A percentile compares a stretch with the other conserved stretches of the same genome.
These are phyloP conservation scores for Dacryopinax spathularia DNA, from an alignment of 768 basidiomycete genomes.

Conservation along the genomic window DNA sequence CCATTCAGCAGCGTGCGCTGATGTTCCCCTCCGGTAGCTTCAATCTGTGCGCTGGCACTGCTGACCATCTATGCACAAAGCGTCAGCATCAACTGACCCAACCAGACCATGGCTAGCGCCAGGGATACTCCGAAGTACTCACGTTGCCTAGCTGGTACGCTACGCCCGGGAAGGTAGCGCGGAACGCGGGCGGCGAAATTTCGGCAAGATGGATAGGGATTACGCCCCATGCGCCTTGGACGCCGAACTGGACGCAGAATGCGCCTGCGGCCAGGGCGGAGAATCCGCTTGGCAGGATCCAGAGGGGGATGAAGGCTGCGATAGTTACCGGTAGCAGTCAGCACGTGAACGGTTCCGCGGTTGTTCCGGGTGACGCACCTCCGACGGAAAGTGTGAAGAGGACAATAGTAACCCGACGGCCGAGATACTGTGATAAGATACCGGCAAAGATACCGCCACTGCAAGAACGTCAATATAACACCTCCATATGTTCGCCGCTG, in stretches of 20 bases:
- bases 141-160: constrained; percentile 72
- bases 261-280: constrained; percentile 62
- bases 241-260: constrained; percentile 75
- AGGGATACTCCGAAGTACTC: constrained; percentile 8
- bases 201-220: constrained; percentile 71
- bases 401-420: constrained; percentile 64
- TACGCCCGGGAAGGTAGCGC: constrained; percentile 75
- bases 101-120: too few relatives aligned
- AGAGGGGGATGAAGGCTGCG: constrained; percentile 52
- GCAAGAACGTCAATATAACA: constrained; percentile 14
- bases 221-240: constrained; percentile 84
- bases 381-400: constrained; percentile 43
- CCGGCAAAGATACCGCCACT: constrained; percentile 63
- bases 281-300: constrained; percentile 67
- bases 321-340: too few relatives aligned
- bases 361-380: constrained; percentile 16
- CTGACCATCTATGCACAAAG: constrained; percentile 40
- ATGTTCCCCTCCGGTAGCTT: constrained; percentile 54
- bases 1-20: constrained; percentile 35
- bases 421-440: constrained; percentile 56
- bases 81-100: neutral
- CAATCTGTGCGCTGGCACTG: constrained; percentile 64
- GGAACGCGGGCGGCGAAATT: constrained; percentile 75
- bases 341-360: too few relatives aligned
- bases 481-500: constrained; percentile 24